A percentile compares a stretch with the other conserved stretches of the same genome.
phyloP scores from a whole-genome alignment of 352 stramenopile species.

The Phytophthora parvispora region DNA sequence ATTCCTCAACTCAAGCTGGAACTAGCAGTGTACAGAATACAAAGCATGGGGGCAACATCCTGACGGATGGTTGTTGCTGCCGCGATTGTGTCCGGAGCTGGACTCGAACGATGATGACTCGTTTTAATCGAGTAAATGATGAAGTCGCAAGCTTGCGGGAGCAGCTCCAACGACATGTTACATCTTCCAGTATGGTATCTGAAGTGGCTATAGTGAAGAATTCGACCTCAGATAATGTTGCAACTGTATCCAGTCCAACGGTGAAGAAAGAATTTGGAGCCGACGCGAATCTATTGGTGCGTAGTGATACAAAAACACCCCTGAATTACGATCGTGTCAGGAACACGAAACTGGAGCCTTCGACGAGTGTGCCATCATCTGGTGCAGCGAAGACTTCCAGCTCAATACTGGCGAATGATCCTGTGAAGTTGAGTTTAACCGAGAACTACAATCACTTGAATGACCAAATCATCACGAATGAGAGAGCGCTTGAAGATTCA shows the following conservation, averaged over 20 bases:
- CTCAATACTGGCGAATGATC: conserved; percentile 5
- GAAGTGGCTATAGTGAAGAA: neutral
- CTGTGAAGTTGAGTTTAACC: conserved; percentile 15
- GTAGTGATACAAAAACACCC: neutral
- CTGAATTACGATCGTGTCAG: neutral
- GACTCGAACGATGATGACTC: conserved; percentile 16
- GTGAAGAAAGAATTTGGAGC: conserved; percentile 4
- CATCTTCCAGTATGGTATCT: neutral
- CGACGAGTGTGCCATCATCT: neutral
- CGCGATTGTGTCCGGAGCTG: conserved; percentile 17
- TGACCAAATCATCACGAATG: conserved; percentile 42
- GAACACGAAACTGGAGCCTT: neutral
- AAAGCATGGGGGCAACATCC: conserved; percentile 11
- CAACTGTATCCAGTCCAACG: neutral
- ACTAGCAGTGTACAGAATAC: neutral
- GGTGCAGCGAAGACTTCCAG: neutral
- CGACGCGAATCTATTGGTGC: neutral
- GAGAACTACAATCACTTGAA: conserved; percentile 47
- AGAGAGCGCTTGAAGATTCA: conserved; percentile 37
- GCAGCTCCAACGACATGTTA: neutral
- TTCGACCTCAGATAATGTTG: neutral
- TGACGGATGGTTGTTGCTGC: conserved; percentile 21
- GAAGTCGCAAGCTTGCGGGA: conserved; percentile 16
- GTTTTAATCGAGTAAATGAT: conserved; percentile 1
- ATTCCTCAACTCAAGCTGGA: neutral